phyloP scores from a whole-genome alignment of 2,329 filamentous ascomycete species.

The Sclerotiophoma versabilis region DNA sequence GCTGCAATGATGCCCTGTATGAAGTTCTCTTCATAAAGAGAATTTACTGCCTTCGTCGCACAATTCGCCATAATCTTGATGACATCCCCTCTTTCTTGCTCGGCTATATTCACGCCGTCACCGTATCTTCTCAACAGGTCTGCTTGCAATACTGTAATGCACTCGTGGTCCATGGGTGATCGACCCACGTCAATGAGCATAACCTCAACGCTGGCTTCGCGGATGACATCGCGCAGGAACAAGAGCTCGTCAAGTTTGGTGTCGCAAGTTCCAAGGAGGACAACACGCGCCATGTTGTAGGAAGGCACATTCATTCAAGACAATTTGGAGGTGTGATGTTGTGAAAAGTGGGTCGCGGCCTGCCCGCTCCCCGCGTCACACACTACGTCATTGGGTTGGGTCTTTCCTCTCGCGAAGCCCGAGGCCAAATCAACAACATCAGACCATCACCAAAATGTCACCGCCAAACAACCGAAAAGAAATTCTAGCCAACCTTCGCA shows the following conservation, averaged over 20 bases:
- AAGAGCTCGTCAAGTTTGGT: constrained; percentile 68
- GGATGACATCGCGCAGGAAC: constrained; percentile 60
- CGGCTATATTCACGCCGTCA: constrained; percentile 40
- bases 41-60: constrained; percentile 53
- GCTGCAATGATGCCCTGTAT: constrained; percentile 66
- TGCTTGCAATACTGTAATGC: constrained; percentile 57
- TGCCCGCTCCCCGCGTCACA: constrained; percentile 1
- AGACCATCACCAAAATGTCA: constrained; percentile 54
- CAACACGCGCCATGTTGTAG: constrained; percentile 46
- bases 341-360: neutral
- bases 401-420: neutral
- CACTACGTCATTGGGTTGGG: constrained; percentile 12
- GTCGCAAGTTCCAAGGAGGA: constrained; percentile 69
- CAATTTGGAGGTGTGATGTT: no score
- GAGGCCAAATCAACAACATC: neutral
- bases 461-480: constrained; percentile 64
- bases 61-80: constrained; percentile 63
- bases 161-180: constrained; percentile 48
- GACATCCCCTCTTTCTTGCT: constrained; percentile 61
- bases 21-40: constrained; percentile 46
- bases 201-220: constrained; percentile 44
- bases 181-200: constrained; percentile 66
- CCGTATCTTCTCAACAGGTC: constrained; percentile 50
- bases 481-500: constrained; percentile 61
- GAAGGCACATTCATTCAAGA: no score